phyloP scores from a whole-genome alignment of 345 rosid genomes.

The Boechera divaricarpa region DNA sequence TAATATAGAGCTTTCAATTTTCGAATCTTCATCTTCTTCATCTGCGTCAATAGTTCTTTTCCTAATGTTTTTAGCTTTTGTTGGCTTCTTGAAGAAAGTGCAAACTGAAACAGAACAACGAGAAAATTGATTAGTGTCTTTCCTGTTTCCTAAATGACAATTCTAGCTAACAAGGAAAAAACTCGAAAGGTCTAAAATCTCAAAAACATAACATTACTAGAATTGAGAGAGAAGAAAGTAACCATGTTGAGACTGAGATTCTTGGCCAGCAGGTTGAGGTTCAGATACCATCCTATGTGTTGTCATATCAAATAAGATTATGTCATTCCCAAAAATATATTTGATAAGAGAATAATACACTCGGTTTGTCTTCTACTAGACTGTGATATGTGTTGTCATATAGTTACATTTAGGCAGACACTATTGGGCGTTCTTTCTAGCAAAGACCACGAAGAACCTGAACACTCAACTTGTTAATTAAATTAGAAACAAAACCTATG shows the following conservation, averaged over 20 bases:
- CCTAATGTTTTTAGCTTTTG: slow-evolving; percentile 71
- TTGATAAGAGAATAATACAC: slow-evolving; percentile 24
- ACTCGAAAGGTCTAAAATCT: not conserved
- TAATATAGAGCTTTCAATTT: slow-evolving; percentile 52
- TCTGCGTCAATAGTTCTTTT: slow-evolving; percentile 60
- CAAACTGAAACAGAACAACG: slow-evolving; percentile 57
- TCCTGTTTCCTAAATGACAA: not conserved
- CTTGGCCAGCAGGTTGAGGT: slow-evolving; percentile 46
- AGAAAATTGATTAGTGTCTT: not conserved
- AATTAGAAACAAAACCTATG: no score
- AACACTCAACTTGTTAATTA: no score
- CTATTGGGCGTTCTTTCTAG: no score
- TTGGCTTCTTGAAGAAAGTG: slow-evolving; percentile 77
- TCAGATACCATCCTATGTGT: slow-evolving; percentile 33
- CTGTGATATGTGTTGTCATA: not conserved
- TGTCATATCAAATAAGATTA: slow-evolving; percentile 43
- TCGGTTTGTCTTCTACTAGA: slow-evolving; percentile 21
- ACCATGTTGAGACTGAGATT: slow-evolving; percentile 55
- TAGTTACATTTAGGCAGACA: no score
- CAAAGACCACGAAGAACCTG: no score
- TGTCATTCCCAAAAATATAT: slow-evolving; percentile 32
- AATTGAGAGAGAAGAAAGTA: not conserved
- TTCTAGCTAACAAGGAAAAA: not conserved
- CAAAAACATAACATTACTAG: not conserved
- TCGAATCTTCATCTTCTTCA: slow-evolving; percentile 63